Conservation (phyloP, 805 yeast genomes). For the Debaryomyces prosopidis region DNA sequence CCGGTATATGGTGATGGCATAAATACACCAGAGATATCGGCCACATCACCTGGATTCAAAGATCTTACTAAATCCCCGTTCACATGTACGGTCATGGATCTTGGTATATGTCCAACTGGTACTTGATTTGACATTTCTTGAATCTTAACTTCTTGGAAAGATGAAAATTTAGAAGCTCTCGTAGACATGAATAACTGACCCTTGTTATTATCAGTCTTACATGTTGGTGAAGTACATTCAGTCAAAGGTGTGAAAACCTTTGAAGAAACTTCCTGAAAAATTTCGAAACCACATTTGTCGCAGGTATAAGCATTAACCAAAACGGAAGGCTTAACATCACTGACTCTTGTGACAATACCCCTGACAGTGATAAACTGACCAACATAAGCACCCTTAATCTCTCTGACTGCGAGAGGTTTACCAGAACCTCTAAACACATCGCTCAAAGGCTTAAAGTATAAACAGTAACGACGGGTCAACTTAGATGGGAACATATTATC, state of each 20-base stretch:
- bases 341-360: conserved; percentile 92
- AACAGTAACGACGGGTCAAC: conserved; percentile 79
- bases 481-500: conserved; percentile 76
- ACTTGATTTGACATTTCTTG: conserved; percentile 96
- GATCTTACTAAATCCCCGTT: conserved; percentile 88
- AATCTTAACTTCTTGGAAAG: conserved; percentile 92
- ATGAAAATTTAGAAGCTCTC: conserved; percentile 91
- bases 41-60: conserved; percentile 91
- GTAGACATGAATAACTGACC: conserved; percentile 92
- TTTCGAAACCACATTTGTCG: conserved; percentile 95
- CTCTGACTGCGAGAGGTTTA: conserved; percentile 83
- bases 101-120: conserved; percentile 97
- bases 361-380: conserved; percentile 89
- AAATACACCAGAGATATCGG: conserved; percentile 88
- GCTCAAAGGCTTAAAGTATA: conserved; percentile 83
- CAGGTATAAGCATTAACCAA: conserved; percentile 94
- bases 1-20: conserved; percentile 97
- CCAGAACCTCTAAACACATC: conserved; percentile 27
- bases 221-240: conserved; percentile 83
- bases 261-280: conserved; percentile 90
- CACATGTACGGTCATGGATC: conserved; percentile 82
- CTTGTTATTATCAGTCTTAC: conserved; percentile 74
- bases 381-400: conserved; percentile 76
- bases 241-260: conserved; percentile 82
- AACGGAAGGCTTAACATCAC: conserved; percentile 93